Percentiles rank a stretch among this genome's conserved stretches.
phyloP scores from a whole-genome alignment of 108 stramenopile species.

The Nitzschia inconspicua region DNA sequence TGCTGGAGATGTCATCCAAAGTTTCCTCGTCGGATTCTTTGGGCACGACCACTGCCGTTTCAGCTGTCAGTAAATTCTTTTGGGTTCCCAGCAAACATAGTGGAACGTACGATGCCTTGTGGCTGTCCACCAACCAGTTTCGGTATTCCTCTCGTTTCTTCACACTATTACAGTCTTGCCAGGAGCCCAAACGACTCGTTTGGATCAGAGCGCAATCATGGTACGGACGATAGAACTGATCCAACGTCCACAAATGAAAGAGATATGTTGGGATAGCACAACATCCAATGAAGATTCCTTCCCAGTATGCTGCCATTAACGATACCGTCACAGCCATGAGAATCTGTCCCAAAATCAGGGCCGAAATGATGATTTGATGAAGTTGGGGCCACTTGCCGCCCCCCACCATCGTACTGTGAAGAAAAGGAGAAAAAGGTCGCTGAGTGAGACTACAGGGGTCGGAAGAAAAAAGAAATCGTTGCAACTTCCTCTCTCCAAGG shows the following conservation, averaged over 20 bases:
- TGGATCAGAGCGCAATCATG: constrained; percentile 78
- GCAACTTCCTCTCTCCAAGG: no score
- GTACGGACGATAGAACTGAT: constrained; percentile 58
- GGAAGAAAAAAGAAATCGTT: no score
- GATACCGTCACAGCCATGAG: constrained; percentile 3
- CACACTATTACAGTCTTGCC: constrained; percentile 44
- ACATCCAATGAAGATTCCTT: constrained; percentile 1
- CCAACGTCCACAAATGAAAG: constrained; percentile 39
- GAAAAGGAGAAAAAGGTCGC: no score
- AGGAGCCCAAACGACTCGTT: constrained; percentile 75
- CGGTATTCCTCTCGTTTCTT: constrained; percentile 75
- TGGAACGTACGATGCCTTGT: constrained; percentile 87
- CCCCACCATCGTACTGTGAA: no score
- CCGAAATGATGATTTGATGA: constrained; percentile 64
- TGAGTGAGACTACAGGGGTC: no score
- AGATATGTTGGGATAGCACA: constrained; percentile 46
- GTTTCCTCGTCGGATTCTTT: no score
- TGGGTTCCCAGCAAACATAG: constrained; percentile 72
- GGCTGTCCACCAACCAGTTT: constrained; percentile 76
- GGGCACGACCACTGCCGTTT: constrained; percentile 63
- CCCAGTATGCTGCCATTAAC: neutral
- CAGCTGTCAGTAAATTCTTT: constrained; percentile 53
- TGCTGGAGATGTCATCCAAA: no score
- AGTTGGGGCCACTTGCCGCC: constrained; percentile 72
- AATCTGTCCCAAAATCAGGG: constrained; percentile 53